These are phyloP conservation scores for Cicer arietinum DNA, from an alignment of 306 rosid species.

Conservation along the genomic window DNA sequence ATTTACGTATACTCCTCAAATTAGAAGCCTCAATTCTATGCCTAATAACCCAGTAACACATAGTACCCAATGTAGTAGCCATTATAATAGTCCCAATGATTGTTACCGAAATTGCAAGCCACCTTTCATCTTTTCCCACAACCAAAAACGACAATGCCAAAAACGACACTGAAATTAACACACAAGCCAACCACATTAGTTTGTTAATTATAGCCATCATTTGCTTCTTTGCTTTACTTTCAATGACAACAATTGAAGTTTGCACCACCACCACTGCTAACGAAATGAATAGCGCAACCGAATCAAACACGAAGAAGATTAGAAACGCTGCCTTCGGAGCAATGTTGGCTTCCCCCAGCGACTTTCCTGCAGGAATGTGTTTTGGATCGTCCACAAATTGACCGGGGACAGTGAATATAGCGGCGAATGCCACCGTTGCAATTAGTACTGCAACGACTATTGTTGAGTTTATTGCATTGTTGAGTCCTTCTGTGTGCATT, in stretches of 20 bases:
- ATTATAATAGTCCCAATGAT: conserved; percentile 81
- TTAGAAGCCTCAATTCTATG: conserved; percentile 85
- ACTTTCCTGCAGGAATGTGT: conserved; percentile 49
- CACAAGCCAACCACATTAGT: conserved; percentile 96
- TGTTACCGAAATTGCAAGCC: conserved; percentile 85
- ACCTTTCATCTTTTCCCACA: conserved; percentile 68
- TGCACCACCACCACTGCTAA: conserved; percentile 95
- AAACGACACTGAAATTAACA: conserved; percentile 73
- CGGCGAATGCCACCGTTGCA: conserved; percentile 94
- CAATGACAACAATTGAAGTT: conserved; percentile 85
- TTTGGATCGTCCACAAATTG: conserved; percentile 71
- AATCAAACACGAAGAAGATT: conserved; percentile 78
- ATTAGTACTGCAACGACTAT: conserved; percentile 87
- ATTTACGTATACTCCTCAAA: conserved; percentile 62
- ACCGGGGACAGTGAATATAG: conserved; percentile 90
- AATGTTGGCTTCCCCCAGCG: conserved; percentile 86
- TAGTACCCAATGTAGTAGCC: conserved; percentile 82
- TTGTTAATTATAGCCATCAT: conserved; percentile 97
- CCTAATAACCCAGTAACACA: conserved; percentile 87
- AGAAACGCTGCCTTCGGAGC: conserved; percentile 60
- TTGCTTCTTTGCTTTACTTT: conserved; percentile 96
- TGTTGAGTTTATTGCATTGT: conserved; percentile 95
- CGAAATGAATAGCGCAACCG: conserved; percentile 88
- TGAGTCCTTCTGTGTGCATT: conserved; percentile 93
- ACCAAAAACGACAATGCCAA: conserved; percentile 82